Evolutionary conservation across 345 rosid genomes (phyloP).

Genomic region (Cardamine occulta): DNA sequence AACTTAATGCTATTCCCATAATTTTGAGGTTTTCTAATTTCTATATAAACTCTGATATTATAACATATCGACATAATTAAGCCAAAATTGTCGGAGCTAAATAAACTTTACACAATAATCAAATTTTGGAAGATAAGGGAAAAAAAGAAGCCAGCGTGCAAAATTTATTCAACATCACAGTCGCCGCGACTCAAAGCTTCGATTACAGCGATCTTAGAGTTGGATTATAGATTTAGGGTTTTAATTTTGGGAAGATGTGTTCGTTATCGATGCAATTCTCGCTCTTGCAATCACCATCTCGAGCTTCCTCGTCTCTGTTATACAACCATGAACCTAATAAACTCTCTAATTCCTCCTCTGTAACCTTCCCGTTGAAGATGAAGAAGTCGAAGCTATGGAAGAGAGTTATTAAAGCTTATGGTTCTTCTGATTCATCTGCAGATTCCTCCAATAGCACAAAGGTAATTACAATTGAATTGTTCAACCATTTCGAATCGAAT

Average conservation of each 20-base stretch:
- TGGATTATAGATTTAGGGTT: slow-evolving; percentile 3
- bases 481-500: not conserved
- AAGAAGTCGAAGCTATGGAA: slow-evolving; percentile 7
- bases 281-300: slow-evolving; percentile 45
- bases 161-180: not conserved
- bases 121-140: not conserved
- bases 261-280: slow-evolving; percentile 57
- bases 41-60: not conserved
- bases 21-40: not conserved
- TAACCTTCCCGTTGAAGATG: slow-evolving; percentile 48
- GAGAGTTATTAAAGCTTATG: slow-evolving; percentile 60
- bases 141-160: not conserved
- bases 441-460: slow-evolving; percentile 69
- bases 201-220: not conserved
- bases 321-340: slow-evolving; percentile 43
- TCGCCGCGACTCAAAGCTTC: slow-evolving; percentile 5
- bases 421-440: slow-evolving; percentile 54
- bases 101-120: not conserved
- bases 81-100: too few species aligned
- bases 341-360: slow-evolving; percentile 44
- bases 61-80: not conserved
- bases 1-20: too few species aligned
- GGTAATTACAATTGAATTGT: slow-evolving; percentile 45
- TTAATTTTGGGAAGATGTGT: slow-evolving; percentile 49
- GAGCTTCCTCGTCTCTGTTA: slow-evolving; percentile 40